Evolutionary conservation across 2,329 filamentous ascomycete species (phyloP).

Genomic region (Hypoxylon sp.): DNA sequence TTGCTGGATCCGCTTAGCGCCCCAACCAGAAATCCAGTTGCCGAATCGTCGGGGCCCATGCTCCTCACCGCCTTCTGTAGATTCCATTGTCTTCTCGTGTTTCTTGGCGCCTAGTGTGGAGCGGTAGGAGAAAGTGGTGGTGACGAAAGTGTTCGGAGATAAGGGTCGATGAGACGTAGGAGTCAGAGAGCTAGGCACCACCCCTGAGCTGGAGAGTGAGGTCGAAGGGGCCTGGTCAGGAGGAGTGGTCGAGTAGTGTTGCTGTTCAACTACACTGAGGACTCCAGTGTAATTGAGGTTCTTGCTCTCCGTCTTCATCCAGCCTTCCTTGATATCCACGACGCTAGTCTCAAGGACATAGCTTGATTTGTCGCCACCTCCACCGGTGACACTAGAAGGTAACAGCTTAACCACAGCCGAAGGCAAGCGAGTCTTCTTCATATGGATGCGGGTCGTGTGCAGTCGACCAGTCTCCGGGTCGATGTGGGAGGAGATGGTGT

Average conservation of each 20-base stretch:
- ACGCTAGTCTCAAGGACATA: constrained; percentile 86
- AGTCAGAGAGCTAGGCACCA: constrained; percentile 50
- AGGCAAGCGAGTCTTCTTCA: constrained; percentile 85
- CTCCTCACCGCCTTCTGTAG: constrained; percentile 61
- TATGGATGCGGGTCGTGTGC: constrained; percentile 82
- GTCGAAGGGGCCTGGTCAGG: constrained; percentile 55
- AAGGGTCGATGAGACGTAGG: constrained; percentile 35
- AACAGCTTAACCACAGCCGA: constrained; percentile 81
- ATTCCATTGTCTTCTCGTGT: constrained; percentile 64
- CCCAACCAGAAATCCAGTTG: constrained; percentile 69
- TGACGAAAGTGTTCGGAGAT: constrained; percentile 72
- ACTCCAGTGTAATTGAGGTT: constrained; percentile 89
- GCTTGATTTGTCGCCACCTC: constrained; percentile 77
- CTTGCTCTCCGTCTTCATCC: constrained; percentile 85
- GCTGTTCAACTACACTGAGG: constrained; percentile 82
- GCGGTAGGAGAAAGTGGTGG: constrained; percentile 80
- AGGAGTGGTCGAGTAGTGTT: constrained; percentile 70
- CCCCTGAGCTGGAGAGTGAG: constrained; percentile 30
- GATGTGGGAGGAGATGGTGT: constrained; percentile 82
- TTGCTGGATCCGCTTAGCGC: constrained; percentile 79
- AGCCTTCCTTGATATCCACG: constrained; percentile 83
- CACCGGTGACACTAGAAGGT: constrained; percentile 77
- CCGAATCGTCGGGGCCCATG: constrained; percentile 51
- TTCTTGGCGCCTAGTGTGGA: constrained; percentile 80
- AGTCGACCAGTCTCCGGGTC: constrained; percentile 81